phyloP scores from a whole-genome alignment of 78 protist species.

The slime mould (Dictyostelium discoideum) region DNA sequence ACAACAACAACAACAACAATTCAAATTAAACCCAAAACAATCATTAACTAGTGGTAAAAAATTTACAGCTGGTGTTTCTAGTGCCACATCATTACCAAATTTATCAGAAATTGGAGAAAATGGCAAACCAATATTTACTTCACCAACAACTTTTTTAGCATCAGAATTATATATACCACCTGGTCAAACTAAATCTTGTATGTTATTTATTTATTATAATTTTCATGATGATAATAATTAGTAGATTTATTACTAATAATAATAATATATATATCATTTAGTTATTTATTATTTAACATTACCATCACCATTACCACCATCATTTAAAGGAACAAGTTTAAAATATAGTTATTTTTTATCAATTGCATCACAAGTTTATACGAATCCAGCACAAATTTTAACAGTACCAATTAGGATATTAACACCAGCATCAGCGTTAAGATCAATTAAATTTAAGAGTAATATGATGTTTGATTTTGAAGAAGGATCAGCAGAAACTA shows the following conservation, averaged over 20 bases:
- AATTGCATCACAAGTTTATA: slow-evolving; percentile 67
- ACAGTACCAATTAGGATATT: slow-evolving; percentile 68
- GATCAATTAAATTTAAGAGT: slow-evolving; percentile 37
- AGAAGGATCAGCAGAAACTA: slow-evolving; percentile 66
- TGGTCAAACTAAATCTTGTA: slow-evolving; percentile 76
- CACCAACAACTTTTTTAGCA: slow-evolving; percentile 70
- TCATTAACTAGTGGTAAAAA: not conserved
- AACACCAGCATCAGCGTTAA: slow-evolving; percentile 62
- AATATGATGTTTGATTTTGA: slow-evolving; percentile 45
- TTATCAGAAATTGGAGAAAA: slow-evolving; percentile 43
- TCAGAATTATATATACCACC: slow-evolving; percentile 55
- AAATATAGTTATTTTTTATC: slow-evolving; percentile 70
- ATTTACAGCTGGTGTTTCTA: slow-evolving; percentile 33
- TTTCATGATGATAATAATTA: not conserved
- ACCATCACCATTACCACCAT: slow-evolving; percentile 78
- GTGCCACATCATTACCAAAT: slow-evolving; percentile 70
- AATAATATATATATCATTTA: too few relatives aligned
- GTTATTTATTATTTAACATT: slow-evolving; percentile 77
- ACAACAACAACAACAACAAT: not conserved
- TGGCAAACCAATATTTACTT: slow-evolving; percentile 58
- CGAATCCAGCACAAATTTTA: slow-evolving; percentile 72
- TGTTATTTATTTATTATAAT: not conserved
- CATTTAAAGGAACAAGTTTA: slow-evolving; percentile 69
- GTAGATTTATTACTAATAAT: too few relatives aligned
- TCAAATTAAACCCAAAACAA: not conserved